phyloP scores from a whole-genome alignment of 495 filamentous ascomycete species.

The Aspergillus carlsbadensis region DNA sequence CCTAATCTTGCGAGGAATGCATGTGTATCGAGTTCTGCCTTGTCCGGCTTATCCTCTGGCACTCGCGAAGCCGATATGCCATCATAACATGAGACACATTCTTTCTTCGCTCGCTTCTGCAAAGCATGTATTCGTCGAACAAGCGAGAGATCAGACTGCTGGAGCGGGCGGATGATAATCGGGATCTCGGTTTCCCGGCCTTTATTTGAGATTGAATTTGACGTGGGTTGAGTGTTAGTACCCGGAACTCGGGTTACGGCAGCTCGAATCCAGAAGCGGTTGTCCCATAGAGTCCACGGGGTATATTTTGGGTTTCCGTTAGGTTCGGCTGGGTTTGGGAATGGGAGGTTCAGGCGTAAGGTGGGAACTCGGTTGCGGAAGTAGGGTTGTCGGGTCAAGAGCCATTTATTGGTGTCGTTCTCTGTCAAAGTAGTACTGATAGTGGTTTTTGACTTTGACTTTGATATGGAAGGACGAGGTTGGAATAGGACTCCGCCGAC shows the following conservation, averaged over 20 bases:
- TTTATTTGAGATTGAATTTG: neutral
- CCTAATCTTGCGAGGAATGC: slow-evolving; percentile 16
- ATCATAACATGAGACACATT: too few relatives aligned
- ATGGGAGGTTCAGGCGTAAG: neutral
- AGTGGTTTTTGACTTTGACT: neutral
- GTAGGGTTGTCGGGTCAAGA: slow-evolving; percentile 52
- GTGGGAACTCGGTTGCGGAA: slow-evolving; percentile 27
- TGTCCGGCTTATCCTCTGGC: too few relatives aligned
- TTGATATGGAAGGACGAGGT: slow-evolving; percentile 32
- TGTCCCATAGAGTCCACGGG: slow-evolving; percentile 64
- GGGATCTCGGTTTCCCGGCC: neutral
- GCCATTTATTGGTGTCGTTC: slow-evolving; percentile 36
- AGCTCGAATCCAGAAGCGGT: slow-evolving; percentile 78
- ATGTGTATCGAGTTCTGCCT: neutral
- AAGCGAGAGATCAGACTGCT: slow-evolving; percentile 42
- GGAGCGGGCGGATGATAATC: slow-evolving; percentile 47
- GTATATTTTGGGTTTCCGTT: slow-evolving; percentile 8
- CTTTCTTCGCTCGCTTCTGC: neutral
- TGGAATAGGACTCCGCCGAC: slow-evolving; percentile 54
- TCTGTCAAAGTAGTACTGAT: neutral
- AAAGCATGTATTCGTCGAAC: slow-evolving; percentile 7
- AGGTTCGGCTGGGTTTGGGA: neutral
- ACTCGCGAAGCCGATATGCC: too few relatives aligned
- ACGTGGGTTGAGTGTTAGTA: neutral
- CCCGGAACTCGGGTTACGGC: slow-evolving; percentile 8